phyloP scores from a whole-genome alignment of 306 rosid genomes.

The Prinsepia uniflora region DNA sequence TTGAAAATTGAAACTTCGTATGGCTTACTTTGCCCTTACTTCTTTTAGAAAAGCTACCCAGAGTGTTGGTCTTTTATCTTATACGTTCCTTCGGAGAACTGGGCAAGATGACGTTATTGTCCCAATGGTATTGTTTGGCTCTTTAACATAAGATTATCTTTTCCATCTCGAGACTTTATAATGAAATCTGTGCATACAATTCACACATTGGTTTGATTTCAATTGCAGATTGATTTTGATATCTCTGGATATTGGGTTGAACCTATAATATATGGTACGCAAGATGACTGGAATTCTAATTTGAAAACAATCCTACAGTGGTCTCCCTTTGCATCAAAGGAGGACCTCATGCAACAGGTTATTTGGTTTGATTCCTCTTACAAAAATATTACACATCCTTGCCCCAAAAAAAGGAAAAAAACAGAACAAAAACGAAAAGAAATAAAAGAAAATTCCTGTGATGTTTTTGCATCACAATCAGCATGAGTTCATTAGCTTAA shows the following conservation, averaged over 20 bases:
- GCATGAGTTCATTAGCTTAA: not conserved
- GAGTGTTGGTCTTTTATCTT: slow-evolving; percentile 88
- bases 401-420: too few relatives aligned
- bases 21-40: slow-evolving; percentile 13
- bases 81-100: slow-evolving; percentile 78
- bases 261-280: slow-evolving; percentile 66
- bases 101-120: slow-evolving; percentile 92
- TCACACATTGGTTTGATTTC: slow-evolving; percentile 23
- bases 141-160: slow-evolving; percentile 19
- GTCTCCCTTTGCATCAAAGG: slow-evolving; percentile 92
- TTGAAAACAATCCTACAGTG: slow-evolving; percentile 83
- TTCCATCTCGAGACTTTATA: not conserved
- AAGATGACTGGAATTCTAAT: slow-evolving; percentile 70
- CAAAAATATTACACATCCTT: not conserved
- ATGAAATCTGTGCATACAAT: slow-evolving; percentile 17
- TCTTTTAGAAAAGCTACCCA: slow-evolving; percentile 67
- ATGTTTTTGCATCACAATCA: not conserved
- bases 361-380: slow-evolving; percentile 18
- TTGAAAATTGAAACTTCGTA: not conserved
- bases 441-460: not conserved
- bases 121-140: slow-evolving; percentile 66
- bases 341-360: slow-evolving; percentile 88
- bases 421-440: too few relatives aligned
- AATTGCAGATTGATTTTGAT: slow-evolving; percentile 81
- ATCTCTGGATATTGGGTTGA: slow-evolving; percentile 69